phyloP scores from a whole-genome alignment of 192 early-diverging fungal genomes.

The Backusella tarrabulga region DNA sequence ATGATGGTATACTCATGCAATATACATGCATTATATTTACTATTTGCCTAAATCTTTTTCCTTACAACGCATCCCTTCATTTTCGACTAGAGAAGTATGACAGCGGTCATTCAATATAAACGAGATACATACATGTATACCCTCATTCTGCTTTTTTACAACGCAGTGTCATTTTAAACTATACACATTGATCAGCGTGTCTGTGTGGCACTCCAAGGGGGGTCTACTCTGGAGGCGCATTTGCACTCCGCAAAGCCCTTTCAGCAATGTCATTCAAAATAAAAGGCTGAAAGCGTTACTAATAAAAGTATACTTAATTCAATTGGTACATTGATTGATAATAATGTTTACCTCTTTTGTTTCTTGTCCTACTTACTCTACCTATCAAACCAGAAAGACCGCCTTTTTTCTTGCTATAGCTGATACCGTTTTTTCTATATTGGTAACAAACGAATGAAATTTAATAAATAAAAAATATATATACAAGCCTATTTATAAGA shows the following conservation, averaged over 20 bases:
- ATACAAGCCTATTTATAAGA: not conserved
- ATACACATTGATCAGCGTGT: not conserved
- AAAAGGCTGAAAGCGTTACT: not conserved
- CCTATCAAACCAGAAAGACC: constrained; percentile 6
- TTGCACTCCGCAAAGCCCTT: not conserved
- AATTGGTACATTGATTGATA: not conserved
- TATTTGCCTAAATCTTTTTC: constrained; percentile 3
- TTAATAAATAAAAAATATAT: not conserved
- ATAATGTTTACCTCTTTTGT: constrained; percentile 7
- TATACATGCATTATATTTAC: not conserved
- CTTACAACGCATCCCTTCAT: not conserved
- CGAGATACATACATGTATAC: not conserved
- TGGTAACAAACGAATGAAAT: not conserved
- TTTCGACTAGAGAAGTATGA: not conserved
- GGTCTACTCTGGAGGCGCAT: not conserved
- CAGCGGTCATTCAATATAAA: not conserved
- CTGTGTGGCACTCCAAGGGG: not conserved
- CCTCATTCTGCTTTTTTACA: not conserved
- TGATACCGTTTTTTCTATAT: not conserved
- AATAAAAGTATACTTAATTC: not conserved
- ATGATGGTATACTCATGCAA: not conserved
- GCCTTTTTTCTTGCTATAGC: not conserved
- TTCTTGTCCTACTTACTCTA: constrained; percentile 1
- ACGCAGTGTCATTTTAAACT: not conserved
- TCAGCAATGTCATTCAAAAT: not conserved